phyloP scores from a whole-genome alignment of 768 basidiomycete species.

The Boletus huronensis region DNA sequence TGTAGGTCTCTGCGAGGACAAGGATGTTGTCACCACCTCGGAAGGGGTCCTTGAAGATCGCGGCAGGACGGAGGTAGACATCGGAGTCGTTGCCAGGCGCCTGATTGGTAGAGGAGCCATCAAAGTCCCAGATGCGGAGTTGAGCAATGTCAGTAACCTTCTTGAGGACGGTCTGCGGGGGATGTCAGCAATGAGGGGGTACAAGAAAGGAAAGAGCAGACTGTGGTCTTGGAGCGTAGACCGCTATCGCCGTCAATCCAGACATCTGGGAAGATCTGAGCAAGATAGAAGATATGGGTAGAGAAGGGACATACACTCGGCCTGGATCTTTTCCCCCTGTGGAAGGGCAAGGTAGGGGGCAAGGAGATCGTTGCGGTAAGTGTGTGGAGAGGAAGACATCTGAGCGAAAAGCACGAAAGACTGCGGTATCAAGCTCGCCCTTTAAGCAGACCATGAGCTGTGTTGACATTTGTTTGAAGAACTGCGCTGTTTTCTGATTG shows the following conservation, averaged over 20 bases:
- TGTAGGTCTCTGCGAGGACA: conserved; percentile 96
- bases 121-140: conserved; percentile 98
- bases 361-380: conserved; percentile 80
- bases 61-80: conserved; percentile 94
- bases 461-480: conserved; percentile 28
- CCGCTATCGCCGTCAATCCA: conserved; percentile 97
- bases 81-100: conserved; percentile 95
- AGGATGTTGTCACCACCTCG: conserved; percentile 97
- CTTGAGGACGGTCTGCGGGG: conserved; percentile 73
- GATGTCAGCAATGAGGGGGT: not conserved
- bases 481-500: conserved; percentile 20
- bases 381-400: conserved; percentile 31
- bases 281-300: not conserved
- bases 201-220: conserved; percentile 35
- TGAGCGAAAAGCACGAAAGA: not conserved
- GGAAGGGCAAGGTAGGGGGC: conserved; percentile 84
- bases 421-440: not conserved
- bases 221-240: conserved; percentile 95
- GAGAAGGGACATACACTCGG: conserved; percentile 65
- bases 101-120: conserved; percentile 96
- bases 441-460: conserved; percentile 25
- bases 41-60: conserved; percentile 99
- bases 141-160: conserved; percentile 84
- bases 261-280: conserved; percentile 59
- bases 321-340: conserved; percentile 92